phyloP scores from a whole-genome alignment of 2,329 filamentous ascomycete species.

The Fusarium mundagurra region DNA sequence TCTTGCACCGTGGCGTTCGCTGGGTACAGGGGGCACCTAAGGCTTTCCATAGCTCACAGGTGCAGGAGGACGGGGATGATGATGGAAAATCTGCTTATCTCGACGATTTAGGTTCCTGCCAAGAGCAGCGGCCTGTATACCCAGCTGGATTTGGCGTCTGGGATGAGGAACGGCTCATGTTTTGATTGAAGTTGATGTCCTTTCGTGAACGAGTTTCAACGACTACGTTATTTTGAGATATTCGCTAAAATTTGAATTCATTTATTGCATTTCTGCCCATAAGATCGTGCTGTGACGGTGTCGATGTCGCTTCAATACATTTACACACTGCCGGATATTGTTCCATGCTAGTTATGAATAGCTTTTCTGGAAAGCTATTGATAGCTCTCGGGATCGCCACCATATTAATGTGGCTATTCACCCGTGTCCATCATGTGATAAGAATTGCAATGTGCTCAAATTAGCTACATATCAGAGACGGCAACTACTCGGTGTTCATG shows the following conservation, averaged over 20 bases:
- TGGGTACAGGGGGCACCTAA: neutral
- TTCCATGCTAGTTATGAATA: neutral
- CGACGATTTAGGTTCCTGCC: conserved; percentile 39
- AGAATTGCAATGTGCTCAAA: conserved; percentile 17
- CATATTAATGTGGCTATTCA: neutral
- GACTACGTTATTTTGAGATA: conserved; percentile 29
- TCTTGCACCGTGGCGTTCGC: neutral
- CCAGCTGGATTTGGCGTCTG: conserved; percentile 45
- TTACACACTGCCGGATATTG: neutral
- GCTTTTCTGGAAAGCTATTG: neutral
- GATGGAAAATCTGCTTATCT: conserved; percentile 29
- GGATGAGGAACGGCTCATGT: conserved; percentile 43
- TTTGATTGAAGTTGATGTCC: conserved; percentile 38
- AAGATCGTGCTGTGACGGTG: neutral
- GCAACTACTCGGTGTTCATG: neutral
- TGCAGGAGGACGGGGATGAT: neutral
- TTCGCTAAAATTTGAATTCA: conserved; percentile 20
- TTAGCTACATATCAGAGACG: neutral
- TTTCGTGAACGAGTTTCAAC: conserved; percentile 24
- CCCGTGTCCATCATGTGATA: neutral
- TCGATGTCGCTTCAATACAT: neutral
- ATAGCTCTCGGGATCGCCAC: neutral
- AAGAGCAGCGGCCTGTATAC: conserved; percentile 43
- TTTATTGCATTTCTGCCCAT: neutral
- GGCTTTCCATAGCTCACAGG: neutral